Conservation (phyloP, 108 stramenopile species). For the Cylindrotheca closterium region DNA sequence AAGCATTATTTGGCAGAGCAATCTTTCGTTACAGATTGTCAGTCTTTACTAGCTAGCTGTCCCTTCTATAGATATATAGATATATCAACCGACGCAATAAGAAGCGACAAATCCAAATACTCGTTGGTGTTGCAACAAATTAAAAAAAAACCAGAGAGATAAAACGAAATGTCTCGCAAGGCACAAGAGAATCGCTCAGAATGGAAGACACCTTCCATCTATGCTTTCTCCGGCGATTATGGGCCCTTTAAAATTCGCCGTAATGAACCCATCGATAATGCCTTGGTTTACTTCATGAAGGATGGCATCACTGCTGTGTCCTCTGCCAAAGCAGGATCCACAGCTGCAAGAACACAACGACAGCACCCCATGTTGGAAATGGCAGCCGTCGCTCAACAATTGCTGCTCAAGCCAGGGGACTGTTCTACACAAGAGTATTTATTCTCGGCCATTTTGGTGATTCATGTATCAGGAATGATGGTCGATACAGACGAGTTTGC, state of each 20-base stretch:
- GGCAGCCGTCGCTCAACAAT: constrained; percentile 29
- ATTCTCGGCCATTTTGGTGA: constrained; percentile 27
- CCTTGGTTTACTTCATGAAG: constrained; percentile 13
- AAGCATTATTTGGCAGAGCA: too few species aligned
- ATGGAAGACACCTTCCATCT: constrained; percentile 33
- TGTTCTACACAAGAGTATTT: constrained; percentile 1
- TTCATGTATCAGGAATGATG: constrained; percentile 40
- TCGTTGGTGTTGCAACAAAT: too few species aligned
- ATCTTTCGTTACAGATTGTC: too few species aligned
- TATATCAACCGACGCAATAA: too few species aligned
- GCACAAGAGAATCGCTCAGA: constrained; percentile 34
- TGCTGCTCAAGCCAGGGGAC: constrained; percentile 25
- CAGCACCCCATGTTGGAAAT: constrained; percentile 36
- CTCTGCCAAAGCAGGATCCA: not conserved
- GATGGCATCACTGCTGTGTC: not conserved
- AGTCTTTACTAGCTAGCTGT: too few species aligned
- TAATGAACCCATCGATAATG: constrained; percentile 26
- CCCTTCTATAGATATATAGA: too few species aligned
- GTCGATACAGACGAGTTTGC: constrained; percentile 13
- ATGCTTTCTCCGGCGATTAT: constrained; percentile 38
- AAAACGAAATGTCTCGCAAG: constrained; percentile 67
- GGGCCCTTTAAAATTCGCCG: constrained; percentile 32
- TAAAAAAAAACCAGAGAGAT: too few species aligned
- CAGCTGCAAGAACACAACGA: too few species aligned
- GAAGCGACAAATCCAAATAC: too few species aligned